A percentile compares a stretch with the other conserved stretches of the same genome.
Evolutionary conservation across 441 rosid species (phyloP).

Genomic region (Manihot esculenta): DNA sequence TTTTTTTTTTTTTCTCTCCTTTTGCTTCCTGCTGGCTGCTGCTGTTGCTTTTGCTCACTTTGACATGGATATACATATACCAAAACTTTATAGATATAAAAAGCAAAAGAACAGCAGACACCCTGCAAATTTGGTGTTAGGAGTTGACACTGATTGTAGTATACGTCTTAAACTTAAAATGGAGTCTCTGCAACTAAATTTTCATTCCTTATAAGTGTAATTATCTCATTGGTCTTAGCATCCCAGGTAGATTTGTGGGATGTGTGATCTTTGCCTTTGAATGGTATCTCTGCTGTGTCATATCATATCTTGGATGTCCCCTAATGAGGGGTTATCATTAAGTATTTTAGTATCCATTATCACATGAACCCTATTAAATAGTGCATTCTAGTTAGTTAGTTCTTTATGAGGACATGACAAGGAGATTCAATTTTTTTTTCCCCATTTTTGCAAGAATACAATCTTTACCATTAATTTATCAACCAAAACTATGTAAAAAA

Average conservation of each 20-base stretch:
- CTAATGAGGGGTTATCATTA: slow-evolving; percentile 26
- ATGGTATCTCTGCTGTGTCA: slow-evolving; percentile 21
- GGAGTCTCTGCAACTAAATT: slow-evolving; percentile 14
- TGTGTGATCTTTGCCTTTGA: slow-evolving; percentile 17
- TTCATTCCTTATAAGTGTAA: slow-evolving; percentile 7
- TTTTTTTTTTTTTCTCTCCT: not conserved
- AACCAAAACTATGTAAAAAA: no score
- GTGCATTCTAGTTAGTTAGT: not conserved
- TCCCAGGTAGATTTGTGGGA: not conserved
- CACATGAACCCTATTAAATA: slow-evolving; percentile 25
- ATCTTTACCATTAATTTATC: not conserved
- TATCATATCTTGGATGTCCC: slow-evolving; percentile 29
- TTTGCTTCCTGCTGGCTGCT: slow-evolving; percentile 19
- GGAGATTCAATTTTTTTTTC: not conserved
- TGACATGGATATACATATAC: not conserved
- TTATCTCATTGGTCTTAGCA: not conserved
- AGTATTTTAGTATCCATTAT: slow-evolving; percentile 19
- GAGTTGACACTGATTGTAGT: not conserved
- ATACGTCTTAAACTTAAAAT: not conserved
- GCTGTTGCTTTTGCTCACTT: slow-evolving; percentile 8
- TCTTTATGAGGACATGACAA: not conserved
- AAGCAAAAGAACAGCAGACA: not conserved
- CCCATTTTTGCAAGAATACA: not conserved
- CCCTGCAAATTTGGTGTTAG: not conserved
- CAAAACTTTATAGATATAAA: no score